Percentiles rank a stretch among this genome's conserved stretches.
phyloP scores from a whole-genome alignment of 768 basidiomycete genomes.

The Tricholoma sp. region DNA sequence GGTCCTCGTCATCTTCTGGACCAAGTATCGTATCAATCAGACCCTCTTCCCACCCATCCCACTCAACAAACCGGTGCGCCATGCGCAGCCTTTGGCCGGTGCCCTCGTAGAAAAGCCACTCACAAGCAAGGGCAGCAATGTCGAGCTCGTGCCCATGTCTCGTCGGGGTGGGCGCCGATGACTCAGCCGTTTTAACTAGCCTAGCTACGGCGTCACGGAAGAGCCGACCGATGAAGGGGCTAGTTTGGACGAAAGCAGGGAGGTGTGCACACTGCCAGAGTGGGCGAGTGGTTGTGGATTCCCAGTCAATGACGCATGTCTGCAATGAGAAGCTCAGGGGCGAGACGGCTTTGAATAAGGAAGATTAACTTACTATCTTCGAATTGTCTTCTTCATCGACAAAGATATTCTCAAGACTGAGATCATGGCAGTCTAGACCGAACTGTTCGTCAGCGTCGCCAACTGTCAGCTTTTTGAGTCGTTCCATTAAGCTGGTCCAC shows the following conservation, averaged over 20 bases:
- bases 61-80: constrained; percentile 78
- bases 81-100: constrained; percentile 61
- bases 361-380: constrained; percentile 55
- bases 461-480: constrained; percentile 31
- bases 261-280: constrained; percentile 83
- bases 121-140: constrained; percentile 44
- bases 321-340: constrained; percentile 24
- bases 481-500: constrained; percentile 67
- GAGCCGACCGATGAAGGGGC: constrained; percentile 64
- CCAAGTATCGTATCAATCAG: constrained; percentile 72
- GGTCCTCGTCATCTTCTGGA: constrained; percentile 62
- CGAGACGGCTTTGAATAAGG: background rate
- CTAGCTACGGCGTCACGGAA: constrained; percentile 62
- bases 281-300: constrained; percentile 83
- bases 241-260: constrained; percentile 74
- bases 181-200: constrained; percentile 24
- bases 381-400: constrained; percentile 66
- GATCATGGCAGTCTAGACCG: constrained; percentile 78
- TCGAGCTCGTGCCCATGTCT: constrained; percentile 21
- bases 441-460: constrained; percentile 48
- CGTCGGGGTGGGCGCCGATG: constrained; percentile 20
- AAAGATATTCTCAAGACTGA: constrained; percentile 82
- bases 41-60: constrained; percentile 92
- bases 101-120: constrained; percentile 74
- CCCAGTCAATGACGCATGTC: constrained; percentile 90